Percentiles rank a stretch among this genome's conserved stretches.
phyloP scores from a whole-genome alignment of 108 stramenopile species.

The Nannochloropsis gaditana region DNA sequence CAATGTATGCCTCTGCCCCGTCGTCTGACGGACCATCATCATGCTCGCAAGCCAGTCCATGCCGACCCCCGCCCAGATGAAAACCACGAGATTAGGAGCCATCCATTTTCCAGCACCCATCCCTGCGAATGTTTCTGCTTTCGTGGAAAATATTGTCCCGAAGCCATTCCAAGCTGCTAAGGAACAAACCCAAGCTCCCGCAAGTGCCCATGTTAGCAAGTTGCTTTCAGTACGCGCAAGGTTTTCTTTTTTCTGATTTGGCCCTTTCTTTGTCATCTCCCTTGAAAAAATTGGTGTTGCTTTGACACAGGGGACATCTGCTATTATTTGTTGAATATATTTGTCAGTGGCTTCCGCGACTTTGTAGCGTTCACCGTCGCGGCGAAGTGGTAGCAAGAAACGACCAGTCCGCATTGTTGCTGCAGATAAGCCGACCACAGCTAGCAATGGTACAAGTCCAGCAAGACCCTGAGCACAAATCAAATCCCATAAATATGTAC shows the following conservation, averaged over 20 bases:
- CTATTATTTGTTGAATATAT: background rate
- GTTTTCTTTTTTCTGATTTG: background rate
- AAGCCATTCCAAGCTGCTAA: background rate
- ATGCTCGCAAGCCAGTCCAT: conserved; percentile 9
- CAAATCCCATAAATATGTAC: background rate
- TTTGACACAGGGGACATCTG: background rate
- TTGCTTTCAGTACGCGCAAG: background rate
- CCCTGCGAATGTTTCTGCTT: too few species aligned
- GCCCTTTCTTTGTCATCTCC: background rate
- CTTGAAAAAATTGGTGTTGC: background rate
- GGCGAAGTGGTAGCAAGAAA: background rate
- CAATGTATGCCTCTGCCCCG: background rate
- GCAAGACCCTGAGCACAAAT: background rate
- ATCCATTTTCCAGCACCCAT: background rate
- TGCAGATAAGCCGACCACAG: background rate
- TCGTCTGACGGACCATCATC: background rate
- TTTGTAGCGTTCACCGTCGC: background rate
- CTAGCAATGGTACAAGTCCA: background rate
- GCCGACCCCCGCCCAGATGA: background rate
- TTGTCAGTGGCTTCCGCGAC: background rate
- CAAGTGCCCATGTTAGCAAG: background rate
- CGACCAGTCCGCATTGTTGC: background rate
- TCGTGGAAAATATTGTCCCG: too few species aligned
- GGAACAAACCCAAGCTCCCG: background rate
- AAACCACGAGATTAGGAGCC: background rate